Evolutionary conservation across 2,329 filamentous ascomycete genomes (phyloP), one percentile per base, ranked within the genome.

Genomic region (Aureobasidium sp.): DNA sequence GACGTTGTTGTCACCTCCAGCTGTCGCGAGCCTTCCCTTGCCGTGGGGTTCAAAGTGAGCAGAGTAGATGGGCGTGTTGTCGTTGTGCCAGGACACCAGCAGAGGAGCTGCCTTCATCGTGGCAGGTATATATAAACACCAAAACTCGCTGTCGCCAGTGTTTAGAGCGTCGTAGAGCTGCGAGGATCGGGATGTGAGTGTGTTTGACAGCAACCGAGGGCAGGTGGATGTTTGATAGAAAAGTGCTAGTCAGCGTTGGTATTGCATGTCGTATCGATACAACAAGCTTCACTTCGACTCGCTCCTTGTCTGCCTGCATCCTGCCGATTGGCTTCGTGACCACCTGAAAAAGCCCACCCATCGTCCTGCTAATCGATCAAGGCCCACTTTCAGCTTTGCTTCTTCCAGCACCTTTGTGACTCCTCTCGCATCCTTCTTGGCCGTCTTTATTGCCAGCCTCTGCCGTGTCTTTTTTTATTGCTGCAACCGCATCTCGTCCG

Each of bases 81-180:
- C 88, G 71, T 96, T 88, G 73, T 98, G 94, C 93, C 93, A 98
- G 77, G 94, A 89, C 74, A 98, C 91, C 68, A 97, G 91, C 62
- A 98, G 80, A 63, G 93, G 91, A 66, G 89, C 85, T 67, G 90
- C 90, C 80, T 95, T 97, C 93, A 98, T 98, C 47, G 54, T 64
- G 61, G 45, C 41, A n/a, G n/a, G n/a, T n/a, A n/a, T n/a, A n/a
- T n/a, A n/a, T n/a, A n/a, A n/a, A n/a, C n/a, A n/a, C n/a, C n/a
- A n/a, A n/a, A n/a, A n/a, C n/a, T n/a, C n/a, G n/a, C n/a, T n/a
- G n/a, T n/a, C n/a, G n/a, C n/a, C n/a, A n/a, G n/a, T n/a, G n/a
- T n/a, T n/a, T n/a, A n/a, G n/a, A n/a, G n/a, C n/a, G n/a, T n/a
- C n/a, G n/a, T n/a, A n/a, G n/a, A n/a, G n/a, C n/a, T n/a, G n/a